Evolutionary conservation across 441 rosid genomes (phyloP).

Genomic region (Eruca vesicaria): DNA sequence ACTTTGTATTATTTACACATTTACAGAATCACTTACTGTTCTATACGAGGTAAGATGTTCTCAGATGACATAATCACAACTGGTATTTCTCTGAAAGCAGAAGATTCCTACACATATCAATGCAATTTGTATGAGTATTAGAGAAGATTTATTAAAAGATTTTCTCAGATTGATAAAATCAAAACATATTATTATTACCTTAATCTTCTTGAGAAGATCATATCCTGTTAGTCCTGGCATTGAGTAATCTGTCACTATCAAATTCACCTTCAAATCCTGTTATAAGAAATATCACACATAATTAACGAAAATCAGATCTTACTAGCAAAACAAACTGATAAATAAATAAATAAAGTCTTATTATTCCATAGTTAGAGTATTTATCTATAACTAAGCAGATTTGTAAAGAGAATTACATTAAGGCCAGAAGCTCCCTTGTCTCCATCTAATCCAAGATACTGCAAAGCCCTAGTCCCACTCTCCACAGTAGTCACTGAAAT

Average conservation of each 20-base stretch:
- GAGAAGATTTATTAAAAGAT: neutral
- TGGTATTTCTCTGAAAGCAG: conserved; percentile 73
- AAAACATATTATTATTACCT: conserved; percentile 41
- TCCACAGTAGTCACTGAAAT: conserved; percentile 83
- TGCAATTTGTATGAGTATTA: conserved; percentile 3
- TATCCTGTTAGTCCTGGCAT: conserved; percentile 97
- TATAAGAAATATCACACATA: neutral
- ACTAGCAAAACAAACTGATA: neutral
- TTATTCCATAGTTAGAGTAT: neutral
- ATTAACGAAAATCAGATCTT: neutral
- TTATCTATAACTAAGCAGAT: conserved; percentile 31
- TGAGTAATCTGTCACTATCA: conserved; percentile 93
- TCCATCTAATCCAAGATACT: conserved; percentile 93
- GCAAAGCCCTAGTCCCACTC: conserved; percentile 83
- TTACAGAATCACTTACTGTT: conserved; percentile 45
- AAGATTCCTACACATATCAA: conserved; percentile 57
- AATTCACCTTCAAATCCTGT: conserved; percentile 84
- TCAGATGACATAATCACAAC: conserved; percentile 98
- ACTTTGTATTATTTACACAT: neutral
- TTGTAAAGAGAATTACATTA: conserved; percentile 39
- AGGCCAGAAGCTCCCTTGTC: conserved; percentile 52
- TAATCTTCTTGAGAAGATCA: conserved; percentile 88
- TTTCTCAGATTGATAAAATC: neutral
- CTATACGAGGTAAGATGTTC: conserved; percentile 68
- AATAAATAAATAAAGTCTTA: neutral